A percentile compares a stretch with the other conserved stretches of the same genome.
These are phyloP conservation scores for Trichosanthes truncata DNA, from an alignment of 306 rosid genomes.

Conservation along the genomic window DNA sequence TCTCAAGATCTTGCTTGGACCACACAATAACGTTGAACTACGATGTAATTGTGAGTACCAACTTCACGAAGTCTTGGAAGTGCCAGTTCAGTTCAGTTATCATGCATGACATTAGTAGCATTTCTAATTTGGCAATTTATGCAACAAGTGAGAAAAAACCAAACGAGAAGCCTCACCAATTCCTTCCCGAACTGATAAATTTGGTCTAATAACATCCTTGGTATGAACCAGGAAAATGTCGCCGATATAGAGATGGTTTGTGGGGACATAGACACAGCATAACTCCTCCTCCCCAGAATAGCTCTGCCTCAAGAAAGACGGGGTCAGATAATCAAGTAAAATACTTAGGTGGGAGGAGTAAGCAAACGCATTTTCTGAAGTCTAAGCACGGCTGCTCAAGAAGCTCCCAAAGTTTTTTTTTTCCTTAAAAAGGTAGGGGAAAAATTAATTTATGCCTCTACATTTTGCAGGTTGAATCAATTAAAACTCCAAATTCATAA, in stretches of 20 bases:
- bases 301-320: constrained; percentile 26
- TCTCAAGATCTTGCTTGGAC: background rate
- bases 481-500: background rate
- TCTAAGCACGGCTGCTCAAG: background rate
- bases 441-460: too few relatives aligned
- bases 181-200: constrained; percentile 86
- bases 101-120: background rate
- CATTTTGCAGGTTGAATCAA: background rate
- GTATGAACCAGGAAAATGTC: constrained; percentile 68
- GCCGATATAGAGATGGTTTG: constrained; percentile 83
- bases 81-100: background rate
- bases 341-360: background rate
- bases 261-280: constrained; percentile 82
- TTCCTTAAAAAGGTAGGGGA: background rate
- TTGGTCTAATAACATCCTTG: constrained; percentile 74
- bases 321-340: background rate
- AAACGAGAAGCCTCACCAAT: constrained; percentile 44
- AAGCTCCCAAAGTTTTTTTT: background rate
- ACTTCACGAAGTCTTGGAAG: background rate
- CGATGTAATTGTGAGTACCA: background rate
- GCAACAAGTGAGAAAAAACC: background rate
- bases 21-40: background rate
- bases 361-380: too few relatives aligned
- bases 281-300: constrained; percentile 83
- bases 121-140: background rate